Evolutionary conservation across 805 yeast species (phyloP).

Genomic region (Kodamaea restingae): DNA sequence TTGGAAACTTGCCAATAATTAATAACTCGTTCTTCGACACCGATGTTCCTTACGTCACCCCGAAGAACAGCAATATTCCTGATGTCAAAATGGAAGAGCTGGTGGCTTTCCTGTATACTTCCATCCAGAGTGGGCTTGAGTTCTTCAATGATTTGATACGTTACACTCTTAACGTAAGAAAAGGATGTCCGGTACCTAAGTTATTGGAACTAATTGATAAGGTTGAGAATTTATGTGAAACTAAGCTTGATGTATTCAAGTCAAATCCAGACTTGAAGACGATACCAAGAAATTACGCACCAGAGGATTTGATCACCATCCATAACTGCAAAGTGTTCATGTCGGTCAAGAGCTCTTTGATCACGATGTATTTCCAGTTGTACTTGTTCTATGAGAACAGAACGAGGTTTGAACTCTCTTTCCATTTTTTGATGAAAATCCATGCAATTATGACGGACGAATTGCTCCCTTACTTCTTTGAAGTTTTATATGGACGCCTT

Average conservation of each 20-base stretch:
- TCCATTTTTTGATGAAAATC: conserved; percentile 10
- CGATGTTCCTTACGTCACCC: conserved; percentile 14
- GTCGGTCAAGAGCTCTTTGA: conserved; percentile 11
- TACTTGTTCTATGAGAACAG: conserved; percentile 12
- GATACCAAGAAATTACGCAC: conserved; percentile 4
- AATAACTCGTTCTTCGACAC: conserved; percentile 10
- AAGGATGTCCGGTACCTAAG: conserved; percentile 12
- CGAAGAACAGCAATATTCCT: conserved; percentile 14
- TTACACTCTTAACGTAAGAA: conserved; percentile 14
- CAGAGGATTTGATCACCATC: conserved; percentile 7
- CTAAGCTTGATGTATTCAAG: conserved; percentile 7
- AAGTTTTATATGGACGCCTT: conserved; percentile 10
- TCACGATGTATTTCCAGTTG: conserved; percentile 11
- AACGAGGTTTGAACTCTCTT: conserved; percentile 9
- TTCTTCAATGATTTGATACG: conserved; percentile 12
- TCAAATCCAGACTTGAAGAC: conserved; percentile 1
- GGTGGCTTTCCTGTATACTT: conserved; percentile 10
- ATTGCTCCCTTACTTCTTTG: conserved; percentile 13
- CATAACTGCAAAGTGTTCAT: conserved; percentile 12
- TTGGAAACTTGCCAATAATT: conserved; percentile 17
- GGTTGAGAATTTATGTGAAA: conserved; percentile 10
- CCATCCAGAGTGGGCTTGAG: conserved; percentile 10
- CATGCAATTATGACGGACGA: conserved; percentile 9
- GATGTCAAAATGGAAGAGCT: conserved; percentile 14
- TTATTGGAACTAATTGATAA: conserved; percentile 9